Conservation (phyloP, 83 land plant genomes). For the Thuja plicata region DNA sequence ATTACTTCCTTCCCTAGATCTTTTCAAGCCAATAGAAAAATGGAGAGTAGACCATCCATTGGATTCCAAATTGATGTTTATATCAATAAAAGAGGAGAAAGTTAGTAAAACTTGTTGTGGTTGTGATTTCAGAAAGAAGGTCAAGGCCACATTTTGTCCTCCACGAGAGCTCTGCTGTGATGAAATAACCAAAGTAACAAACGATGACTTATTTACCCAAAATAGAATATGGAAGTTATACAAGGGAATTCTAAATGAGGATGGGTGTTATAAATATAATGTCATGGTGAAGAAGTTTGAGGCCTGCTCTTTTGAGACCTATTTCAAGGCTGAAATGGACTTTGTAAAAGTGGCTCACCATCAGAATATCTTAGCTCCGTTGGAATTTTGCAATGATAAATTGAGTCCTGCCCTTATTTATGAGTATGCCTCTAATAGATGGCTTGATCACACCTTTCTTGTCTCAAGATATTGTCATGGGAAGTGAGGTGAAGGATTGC, state of each 20-base stretch:
- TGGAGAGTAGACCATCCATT: background rate
- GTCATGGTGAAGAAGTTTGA: too few species aligned
- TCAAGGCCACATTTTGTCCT: background rate
- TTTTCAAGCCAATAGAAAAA: background rate
- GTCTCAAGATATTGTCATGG: conserved; percentile 13
- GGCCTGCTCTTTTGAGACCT: too few species aligned
- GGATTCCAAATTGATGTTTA: background rate
- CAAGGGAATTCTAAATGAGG: too few species aligned
- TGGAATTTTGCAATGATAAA: conserved; percentile 63
- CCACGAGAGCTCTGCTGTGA: background rate
- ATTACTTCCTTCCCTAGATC: too few species aligned
- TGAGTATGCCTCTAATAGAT: conserved; percentile 75
- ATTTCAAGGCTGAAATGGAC: conserved; percentile 51
- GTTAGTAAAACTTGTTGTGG: too few species aligned
- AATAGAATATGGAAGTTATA: too few species aligned
- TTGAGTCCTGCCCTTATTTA: conserved; percentile 60
- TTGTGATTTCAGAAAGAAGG: background rate
- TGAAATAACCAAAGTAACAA: background rate
- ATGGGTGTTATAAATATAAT: too few species aligned
- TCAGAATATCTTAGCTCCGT: conserved; percentile 59
- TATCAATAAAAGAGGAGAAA: background rate
- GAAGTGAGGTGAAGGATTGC: too few species aligned
- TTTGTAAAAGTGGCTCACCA: conserved; percentile 64
- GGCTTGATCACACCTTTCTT: conserved; percentile 63
- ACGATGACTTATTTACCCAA: background rate